Base-by-base conservation (phyloP, 2,329 filamentous ascomycete species). In the Spiromastix sp. region DNA sequence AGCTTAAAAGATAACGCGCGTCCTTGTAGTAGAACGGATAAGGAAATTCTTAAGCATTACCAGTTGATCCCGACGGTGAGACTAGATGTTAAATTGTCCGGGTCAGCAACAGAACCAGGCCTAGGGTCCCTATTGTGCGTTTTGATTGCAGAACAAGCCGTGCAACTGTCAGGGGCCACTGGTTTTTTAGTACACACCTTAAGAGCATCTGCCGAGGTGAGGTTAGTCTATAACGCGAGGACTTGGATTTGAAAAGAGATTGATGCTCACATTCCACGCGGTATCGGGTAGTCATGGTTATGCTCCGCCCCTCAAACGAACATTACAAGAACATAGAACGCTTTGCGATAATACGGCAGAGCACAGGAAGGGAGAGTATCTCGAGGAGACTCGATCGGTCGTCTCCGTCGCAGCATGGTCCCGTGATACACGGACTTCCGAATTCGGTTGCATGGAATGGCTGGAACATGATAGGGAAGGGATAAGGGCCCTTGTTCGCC, bases 31-130 rank as follows among this genome's bases (percentile, higher is more conserved):
- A 31, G n/a, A 10, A 5, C 16, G 7, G 6, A 30, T 10, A 27
- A 19, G n/a, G n/a, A 35, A 22, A 41, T 9, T 13, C 30, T 18
- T 9, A 17, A 31, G 28, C 47, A 59, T 40, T 66, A 81, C 82
- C 71, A 95, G 77, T 59, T 95, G 87, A 57, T 95, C 87, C 55
- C 87, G 72, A 37, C 87, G 76, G 65, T 95, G 87, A 34, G 86
- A 89, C 72, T 93, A 67, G 30, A 72, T 70, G 65, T 32, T 45
- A 43, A 45, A 27, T 41, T 30, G 28, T 37, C 38, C 36, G 30
- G 38, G 39, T 34, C 35, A 32, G 24, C 30, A 36, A 32, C 19
- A 29, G 26, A 46, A 42, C 33, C 38, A 40, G 18, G 37, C 29
- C 17, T 13, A 15, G 34, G 29, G 7, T 27, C 20, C 4, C 32